Conservation (phyloP, 2,329 filamentous ascomycete species). For the Colletotrichum melonis region DNA sequence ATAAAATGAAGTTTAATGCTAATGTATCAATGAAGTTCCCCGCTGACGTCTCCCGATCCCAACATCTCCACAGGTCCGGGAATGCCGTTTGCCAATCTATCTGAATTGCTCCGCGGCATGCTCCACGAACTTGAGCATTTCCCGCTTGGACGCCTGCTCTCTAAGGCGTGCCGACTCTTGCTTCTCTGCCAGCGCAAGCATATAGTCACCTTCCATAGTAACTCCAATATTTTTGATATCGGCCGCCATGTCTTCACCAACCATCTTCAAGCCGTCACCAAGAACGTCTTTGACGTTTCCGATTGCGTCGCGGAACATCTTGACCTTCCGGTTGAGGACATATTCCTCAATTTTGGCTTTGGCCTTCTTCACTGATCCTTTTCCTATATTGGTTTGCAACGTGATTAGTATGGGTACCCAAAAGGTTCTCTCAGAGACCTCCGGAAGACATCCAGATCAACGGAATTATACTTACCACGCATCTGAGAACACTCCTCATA, state of each 20-base stretch:
- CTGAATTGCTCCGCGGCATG: neutral
- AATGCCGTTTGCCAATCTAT: neutral
- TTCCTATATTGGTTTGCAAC: neutral
- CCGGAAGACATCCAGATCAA: too few relatives aligned
- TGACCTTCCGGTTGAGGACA: neutral
- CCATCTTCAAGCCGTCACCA: neutral
- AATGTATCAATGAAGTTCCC: neutral
- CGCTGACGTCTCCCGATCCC: neutral
- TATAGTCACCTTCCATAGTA: conserved; percentile 11
- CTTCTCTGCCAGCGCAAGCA: neutral
- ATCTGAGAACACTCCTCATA: neutral
- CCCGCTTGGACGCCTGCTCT: neutral
- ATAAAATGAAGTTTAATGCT: neutral
- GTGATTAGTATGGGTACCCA: neutral
- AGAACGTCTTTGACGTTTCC: neutral
- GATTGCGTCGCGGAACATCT: neutral
- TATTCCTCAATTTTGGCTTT: neutral
- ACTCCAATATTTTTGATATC: neutral
- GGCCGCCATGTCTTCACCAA: neutral
- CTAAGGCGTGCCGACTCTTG: neutral
- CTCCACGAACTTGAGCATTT: conserved; percentile 1
- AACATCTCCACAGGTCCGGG: neutral
- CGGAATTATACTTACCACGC: neutral
- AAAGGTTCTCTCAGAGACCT: neutral
- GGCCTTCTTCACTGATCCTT: neutral